phyloP scores from a whole-genome alignment of 2,329 filamentous ascomycete genomes.

The Pseudophaeomoniella oleicola region DNA sequence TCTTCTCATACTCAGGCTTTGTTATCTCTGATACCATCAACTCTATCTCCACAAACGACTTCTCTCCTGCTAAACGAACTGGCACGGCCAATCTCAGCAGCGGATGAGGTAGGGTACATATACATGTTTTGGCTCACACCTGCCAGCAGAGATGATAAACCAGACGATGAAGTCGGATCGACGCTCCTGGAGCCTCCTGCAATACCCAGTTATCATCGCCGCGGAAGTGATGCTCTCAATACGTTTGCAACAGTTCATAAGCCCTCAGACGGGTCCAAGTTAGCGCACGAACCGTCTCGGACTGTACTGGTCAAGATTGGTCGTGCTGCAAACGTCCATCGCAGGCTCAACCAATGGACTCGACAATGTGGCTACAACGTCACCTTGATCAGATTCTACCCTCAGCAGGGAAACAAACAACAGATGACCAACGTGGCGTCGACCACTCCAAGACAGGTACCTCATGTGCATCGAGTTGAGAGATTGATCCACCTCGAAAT shows the following conservation, averaged over 20 bases:
- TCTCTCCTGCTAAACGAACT: slow-evolving; percentile 64
- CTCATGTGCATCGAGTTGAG: slow-evolving; percentile 78
- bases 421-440: slow-evolving; percentile 13
- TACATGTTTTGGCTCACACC: slow-evolving; percentile 98
- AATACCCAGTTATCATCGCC: slow-evolving; percentile 3
- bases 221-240: slow-evolving; percentile 20
- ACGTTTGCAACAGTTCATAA: slow-evolving; percentile 14
- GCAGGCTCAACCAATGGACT: slow-evolving; percentile 83
- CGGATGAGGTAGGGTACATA: slow-evolving; percentile 79
- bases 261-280: slow-evolving; percentile 4
- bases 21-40: slow-evolving; percentile 54
- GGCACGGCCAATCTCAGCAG: slow-evolving; percentile 54
- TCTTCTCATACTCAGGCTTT: slow-evolving; percentile 29
- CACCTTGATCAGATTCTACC: slow-evolving; percentile 81
- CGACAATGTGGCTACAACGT: slow-evolving; percentile 84
- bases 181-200: slow-evolving; percentile 34
- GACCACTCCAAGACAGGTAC: slow-evolving; percentile 50
- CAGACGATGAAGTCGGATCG: slow-evolving; percentile 44
- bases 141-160: slow-evolving; percentile 36
- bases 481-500: slow-evolving; percentile 82
- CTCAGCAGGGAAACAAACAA: slow-evolving; percentile 47
- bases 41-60: slow-evolving; percentile 51
- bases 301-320: slow-evolving; percentile 56
- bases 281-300: slow-evolving; percentile 26
- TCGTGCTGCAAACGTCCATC: slow-evolving; percentile 66